Percentiles rank a stretch among this genome's conserved stretches.
phyloP scores from a whole-genome alignment of 345 rosid species.

The Sisymbrium irio region DNA sequence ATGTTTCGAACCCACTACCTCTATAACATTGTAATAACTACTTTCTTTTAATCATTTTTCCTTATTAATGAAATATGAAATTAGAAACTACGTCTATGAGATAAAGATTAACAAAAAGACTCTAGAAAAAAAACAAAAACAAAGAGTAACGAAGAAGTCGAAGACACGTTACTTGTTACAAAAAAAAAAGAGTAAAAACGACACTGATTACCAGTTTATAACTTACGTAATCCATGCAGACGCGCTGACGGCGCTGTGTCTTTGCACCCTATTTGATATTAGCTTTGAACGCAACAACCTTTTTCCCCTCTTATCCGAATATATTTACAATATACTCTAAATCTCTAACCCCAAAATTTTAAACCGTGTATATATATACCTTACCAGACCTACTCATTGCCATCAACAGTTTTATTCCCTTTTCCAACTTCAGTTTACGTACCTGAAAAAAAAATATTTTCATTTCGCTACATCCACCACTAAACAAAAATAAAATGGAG shows the following conservation, averaged over 20 bases:
- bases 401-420: background rate
- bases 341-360: too few species aligned
- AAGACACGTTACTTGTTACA: background rate
- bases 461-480: background rate
- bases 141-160: background rate
- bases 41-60: background rate
- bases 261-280: background rate
- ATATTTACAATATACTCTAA: background rate
- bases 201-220: background rate
- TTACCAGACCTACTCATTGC: background rate
- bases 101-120: background rate
- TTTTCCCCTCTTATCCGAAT: background rate
- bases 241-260: conserved; percentile 3
- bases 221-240: background rate
- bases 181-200: background rate
- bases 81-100: too few species aligned
- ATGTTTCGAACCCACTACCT: background rate
- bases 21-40: background rate
- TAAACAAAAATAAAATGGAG: conserved; percentile 3
- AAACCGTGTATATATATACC: background rate
- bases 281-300: background rate
- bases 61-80: too few species aligned
- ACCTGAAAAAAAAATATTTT: background rate
- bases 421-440: background rate
- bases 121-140: background rate